A percentile compares a stretch with the other conserved stretches of the same genome.
phyloP scores from a whole-genome alignment of 2,329 filamentous ascomycete species.

The Aspergillus sp. region DNA sequence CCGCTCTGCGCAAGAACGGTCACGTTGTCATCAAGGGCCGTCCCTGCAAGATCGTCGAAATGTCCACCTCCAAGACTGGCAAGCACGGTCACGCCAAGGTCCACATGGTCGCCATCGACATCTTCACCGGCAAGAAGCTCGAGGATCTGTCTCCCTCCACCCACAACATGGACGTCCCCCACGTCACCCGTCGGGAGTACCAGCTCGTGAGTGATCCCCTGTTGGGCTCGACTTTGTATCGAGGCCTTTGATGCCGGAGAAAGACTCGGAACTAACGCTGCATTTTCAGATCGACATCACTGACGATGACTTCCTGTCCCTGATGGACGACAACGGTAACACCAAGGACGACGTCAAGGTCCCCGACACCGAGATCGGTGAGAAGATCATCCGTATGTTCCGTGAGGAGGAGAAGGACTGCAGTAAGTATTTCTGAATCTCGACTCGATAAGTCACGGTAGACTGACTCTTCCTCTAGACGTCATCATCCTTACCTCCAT shows the following conservation, averaged over 20 bases:
- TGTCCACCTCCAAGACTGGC: slow-evolving; percentile 99
- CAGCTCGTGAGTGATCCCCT: slow-evolving; percentile 73
- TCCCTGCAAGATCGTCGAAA: slow-evolving; percentile 99
- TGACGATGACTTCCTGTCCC: slow-evolving; percentile 91
- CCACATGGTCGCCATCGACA: slow-evolving; percentile 95
- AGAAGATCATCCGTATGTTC: slow-evolving; percentile 82
- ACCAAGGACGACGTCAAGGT: slow-evolving; percentile 95
- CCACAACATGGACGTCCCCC: slow-evolving; percentile 83
- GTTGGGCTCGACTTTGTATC: too few relatives aligned
- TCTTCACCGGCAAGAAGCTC: slow-evolving; percentile 99
- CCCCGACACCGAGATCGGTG: slow-evolving; percentile 84
- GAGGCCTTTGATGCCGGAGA: not conserved
- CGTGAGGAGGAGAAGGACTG: slow-evolving; percentile 82
- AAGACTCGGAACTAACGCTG: not conserved
- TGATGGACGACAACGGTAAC: slow-evolving; percentile 82
- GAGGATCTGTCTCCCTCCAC: slow-evolving; percentile 99
- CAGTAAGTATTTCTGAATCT: slow-evolving; percentile 63
- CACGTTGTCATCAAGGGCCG: slow-evolving; percentile 98
- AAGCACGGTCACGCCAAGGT: slow-evolving; percentile 99
- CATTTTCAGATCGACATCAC: slow-evolving; percentile 76
- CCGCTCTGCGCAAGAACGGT: slow-evolving; percentile 98
- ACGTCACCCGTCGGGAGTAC: slow-evolving; percentile 87
- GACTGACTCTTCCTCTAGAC: slow-evolving; percentile 52
- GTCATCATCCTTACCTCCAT: slow-evolving; percentile 92
- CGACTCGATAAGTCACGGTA: too few relatives aligned